A percentile compares a stretch with the other conserved stretches of the same genome.
These are phyloP conservation scores for Cytospora schulzeri DNA, from an alignment of 2,329 filamentous ascomycete genomes.

Conservation along the genomic window DNA sequence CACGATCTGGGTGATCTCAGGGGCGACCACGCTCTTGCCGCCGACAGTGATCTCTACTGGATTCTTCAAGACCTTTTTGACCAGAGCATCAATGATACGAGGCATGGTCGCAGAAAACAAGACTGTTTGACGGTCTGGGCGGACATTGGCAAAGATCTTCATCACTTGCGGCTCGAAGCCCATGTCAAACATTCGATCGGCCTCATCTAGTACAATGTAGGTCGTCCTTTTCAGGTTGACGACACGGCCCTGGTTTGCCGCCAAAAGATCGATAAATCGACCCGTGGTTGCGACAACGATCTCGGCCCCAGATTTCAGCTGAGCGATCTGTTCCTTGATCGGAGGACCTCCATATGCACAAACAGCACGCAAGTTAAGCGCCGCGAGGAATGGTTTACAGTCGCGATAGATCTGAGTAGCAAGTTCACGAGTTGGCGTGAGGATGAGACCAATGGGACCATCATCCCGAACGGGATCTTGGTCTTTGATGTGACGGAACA, in stretches of 20 bases:
- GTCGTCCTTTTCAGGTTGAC: slow-evolving; percentile 88
- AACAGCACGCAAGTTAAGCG: slow-evolving; percentile 79
- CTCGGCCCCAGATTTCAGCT: slow-evolving; percentile 91
- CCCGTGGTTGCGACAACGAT: slow-evolving; percentile 95
- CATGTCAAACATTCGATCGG: slow-evolving; percentile 99
- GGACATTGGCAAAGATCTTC: slow-evolving; percentile 90
- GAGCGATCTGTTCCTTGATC: slow-evolving; percentile 96
- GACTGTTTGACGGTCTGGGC: slow-evolving; percentile 90
- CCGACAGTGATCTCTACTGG: slow-evolving; percentile 93
- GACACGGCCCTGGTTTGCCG: slow-evolving; percentile 90
- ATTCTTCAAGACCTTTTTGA: slow-evolving; percentile 81
- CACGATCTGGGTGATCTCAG: slow-evolving; percentile 90
- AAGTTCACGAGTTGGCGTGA: slow-evolving; percentile 93
- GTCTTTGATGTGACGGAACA: slow-evolving; percentile 98
- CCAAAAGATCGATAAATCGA: slow-evolving; percentile 91
- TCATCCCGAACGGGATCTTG: slow-evolving; percentile 83
- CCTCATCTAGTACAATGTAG: slow-evolving; percentile 94
- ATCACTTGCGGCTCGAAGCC: slow-evolving; percentile 98
- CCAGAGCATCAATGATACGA: slow-evolving; percentile 85
- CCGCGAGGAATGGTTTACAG: slow-evolving; percentile 91
- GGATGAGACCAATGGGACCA: slow-evolving; percentile 83
- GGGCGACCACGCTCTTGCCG: slow-evolving; percentile 82
- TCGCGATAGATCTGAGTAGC: slow-evolving; percentile 93
- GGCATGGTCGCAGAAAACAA: slow-evolving; percentile 97
- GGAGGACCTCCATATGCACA: slow-evolving; percentile 94